Evolutionary conservation across 2,329 filamentous ascomycete species (phyloP), one percentile per base, ranked within the genome.

Genomic region (Sporothrix curviconia): DNA sequence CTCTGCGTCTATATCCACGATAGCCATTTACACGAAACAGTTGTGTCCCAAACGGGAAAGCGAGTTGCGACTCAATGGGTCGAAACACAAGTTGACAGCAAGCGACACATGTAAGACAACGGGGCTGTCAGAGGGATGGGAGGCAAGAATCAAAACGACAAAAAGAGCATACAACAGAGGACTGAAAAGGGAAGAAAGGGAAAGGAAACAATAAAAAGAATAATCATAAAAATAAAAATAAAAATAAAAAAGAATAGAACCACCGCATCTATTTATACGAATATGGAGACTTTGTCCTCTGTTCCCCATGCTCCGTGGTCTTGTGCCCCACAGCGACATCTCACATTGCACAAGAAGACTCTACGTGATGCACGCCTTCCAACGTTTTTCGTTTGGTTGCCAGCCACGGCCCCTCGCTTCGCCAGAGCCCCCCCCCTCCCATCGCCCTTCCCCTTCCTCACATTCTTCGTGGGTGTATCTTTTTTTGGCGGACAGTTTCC

Each of bases 1-100:
- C 15, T 4, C 40, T 5, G 3, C 7, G 7, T n/a, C 14, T n/a
- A 3, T 37, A n/a, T n/a, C 15, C 14, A 37, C n/a, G 24, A 40
- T 22, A 22, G 24, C 49, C 32, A 51, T 51, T 22, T 51, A 51
- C 49, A 39, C 49, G 49, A 51, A 51, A 51, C 49, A 51, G 32
- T 17, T 28, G 12, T n/a, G 22, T 32, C 34, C 22, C 32, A 51
- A 40, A 28, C 3, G 22, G 17, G 15, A 11, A 25, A 51, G 22
- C 22, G 8, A 51, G 5, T n/a, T n/a, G n/a, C n/a, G n/a, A n/a
- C n/a, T n/a, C n/a, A n/a, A n/a, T n/a, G n/a, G n/a, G n/a, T n/a
- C n/a, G n/a, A n/a, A n/a, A n/a, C n/a, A n/a, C n/a, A n/a, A n/a
- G n/a, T n/a, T n/a, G n/a, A n/a, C n/a, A n/a, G 11, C 28, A 32